These are phyloP conservation scores for Rhinocladiella similis DNA, from an alignment of 2,329 filamentous ascomycete species.

Conservation along the genomic window DNA sequence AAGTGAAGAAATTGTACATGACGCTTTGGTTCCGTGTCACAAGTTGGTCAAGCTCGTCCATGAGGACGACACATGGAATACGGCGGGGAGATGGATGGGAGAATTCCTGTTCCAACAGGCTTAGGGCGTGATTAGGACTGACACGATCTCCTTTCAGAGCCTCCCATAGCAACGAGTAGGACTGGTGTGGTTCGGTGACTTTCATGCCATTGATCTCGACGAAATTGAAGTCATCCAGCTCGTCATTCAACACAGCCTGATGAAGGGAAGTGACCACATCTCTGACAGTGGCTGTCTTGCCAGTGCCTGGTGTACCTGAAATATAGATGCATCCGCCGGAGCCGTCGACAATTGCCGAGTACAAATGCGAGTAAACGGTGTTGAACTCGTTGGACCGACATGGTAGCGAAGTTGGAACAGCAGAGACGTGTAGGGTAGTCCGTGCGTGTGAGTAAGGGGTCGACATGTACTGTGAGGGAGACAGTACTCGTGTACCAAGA, in stretches of 20 bases:
- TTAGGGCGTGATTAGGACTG: constrained; percentile 85
- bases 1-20: constrained; percentile 99
- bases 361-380: constrained; percentile 88
- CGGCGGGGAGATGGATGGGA: constrained; percentile 83
- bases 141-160: constrained; percentile 91
- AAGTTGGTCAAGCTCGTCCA: constrained; percentile 97
- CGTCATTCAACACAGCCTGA: constrained; percentile 80
- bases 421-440: constrained; percentile 86
- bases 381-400: constrained; percentile 91
- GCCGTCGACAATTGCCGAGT: constrained; percentile 89
- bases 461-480: constrained; percentile 66
- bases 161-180: constrained; percentile 94
- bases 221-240: constrained; percentile 97
- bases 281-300: constrained; percentile 94
- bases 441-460: constrained; percentile 92
- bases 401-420: constrained; percentile 83
- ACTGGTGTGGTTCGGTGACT: constrained; percentile 95
- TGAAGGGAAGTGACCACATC: constrained; percentile 91
- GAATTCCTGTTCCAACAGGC: constrained; percentile 89
- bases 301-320: constrained; percentile 95
- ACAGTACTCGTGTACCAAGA: constrained; percentile 81
- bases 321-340: constrained; percentile 98
- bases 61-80: constrained; percentile 92
- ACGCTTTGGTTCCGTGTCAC: constrained; percentile 99
- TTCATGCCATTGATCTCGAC: constrained; percentile 99